A percentile compares a stretch with the other conserved stretches of the same genome.
Conservation (phyloP, 352 stramenopile genomes). For the Globisporangium viniferum region DNA sequence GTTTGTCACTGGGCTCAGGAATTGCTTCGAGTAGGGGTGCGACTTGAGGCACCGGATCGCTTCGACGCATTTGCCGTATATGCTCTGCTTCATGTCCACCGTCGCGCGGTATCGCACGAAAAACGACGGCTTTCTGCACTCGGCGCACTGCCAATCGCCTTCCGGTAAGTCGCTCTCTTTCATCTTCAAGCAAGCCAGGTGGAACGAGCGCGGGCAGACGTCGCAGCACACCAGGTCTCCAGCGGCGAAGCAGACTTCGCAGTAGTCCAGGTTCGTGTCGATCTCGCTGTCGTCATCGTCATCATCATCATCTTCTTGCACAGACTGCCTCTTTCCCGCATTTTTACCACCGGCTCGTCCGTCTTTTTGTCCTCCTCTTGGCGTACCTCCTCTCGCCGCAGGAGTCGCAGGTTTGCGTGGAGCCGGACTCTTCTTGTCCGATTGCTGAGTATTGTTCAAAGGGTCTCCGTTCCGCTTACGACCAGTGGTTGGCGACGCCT, state of each 20-base stretch:
- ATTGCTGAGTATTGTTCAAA: not conserved
- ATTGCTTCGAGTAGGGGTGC: slow-evolving; percentile 79
- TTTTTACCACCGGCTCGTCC: not conserved
- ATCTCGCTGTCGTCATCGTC: slow-evolving; percentile 53
- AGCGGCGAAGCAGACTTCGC: slow-evolving; percentile 73
- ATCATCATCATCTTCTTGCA: slow-evolving; percentile 16
- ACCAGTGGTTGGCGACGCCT: slow-evolving; percentile 5
- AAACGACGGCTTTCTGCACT: slow-evolving; percentile 73
- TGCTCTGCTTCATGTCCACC: slow-evolving; percentile 47
- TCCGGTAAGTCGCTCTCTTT: slow-evolving; percentile 67
- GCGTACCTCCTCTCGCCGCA: not conserved
- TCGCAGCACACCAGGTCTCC: slow-evolving; percentile 91
- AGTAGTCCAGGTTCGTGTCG: slow-evolving; percentile 82
- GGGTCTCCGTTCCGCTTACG: slow-evolving; percentile 6
- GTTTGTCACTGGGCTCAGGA: slow-evolving; percentile 70
- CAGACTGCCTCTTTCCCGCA: slow-evolving; percentile 9
- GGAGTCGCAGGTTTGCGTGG: slow-evolving; percentile 4
- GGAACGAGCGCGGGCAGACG: slow-evolving; percentile 90
- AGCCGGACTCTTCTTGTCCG: slow-evolving; percentile 11
- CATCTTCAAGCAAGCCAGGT: slow-evolving; percentile 82
- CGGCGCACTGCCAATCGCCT: slow-evolving; percentile 78
- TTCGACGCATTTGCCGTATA: slow-evolving; percentile 63
- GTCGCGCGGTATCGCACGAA: slow-evolving; percentile 47
- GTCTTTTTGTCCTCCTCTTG: not conserved
- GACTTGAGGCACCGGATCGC: slow-evolving; percentile 67